Conservation (phyloP, 345 rosid genomes). For the Acer campestre region DNA sequence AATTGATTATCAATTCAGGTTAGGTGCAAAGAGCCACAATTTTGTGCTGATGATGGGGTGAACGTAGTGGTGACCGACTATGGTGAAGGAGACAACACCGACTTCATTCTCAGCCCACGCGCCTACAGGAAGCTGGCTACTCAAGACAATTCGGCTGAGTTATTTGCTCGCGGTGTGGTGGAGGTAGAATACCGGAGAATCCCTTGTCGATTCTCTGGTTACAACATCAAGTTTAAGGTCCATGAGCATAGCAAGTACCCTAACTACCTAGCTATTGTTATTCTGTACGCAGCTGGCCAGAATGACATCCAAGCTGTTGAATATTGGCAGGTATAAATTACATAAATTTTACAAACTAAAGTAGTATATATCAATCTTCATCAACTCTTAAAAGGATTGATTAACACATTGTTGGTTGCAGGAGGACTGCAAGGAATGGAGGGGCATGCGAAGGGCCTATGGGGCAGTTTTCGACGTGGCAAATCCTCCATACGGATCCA, state of each 20-base stretch:
- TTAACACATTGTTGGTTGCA: conserved; percentile 13
- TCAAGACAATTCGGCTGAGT: conserved; percentile 36
- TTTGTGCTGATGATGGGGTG: conserved; percentile 66
- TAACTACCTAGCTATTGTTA: conserved; percentile 60
- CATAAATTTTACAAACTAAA: neutral
- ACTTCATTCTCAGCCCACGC: conserved; percentile 74
- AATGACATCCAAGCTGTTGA: conserved; percentile 63
- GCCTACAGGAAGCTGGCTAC: conserved; percentile 62
- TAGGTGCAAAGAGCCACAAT: conserved; percentile 63
- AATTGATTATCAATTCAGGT: conserved; percentile 41
- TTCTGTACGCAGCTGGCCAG: conserved; percentile 56
- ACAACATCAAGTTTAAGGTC: conserved; percentile 58
- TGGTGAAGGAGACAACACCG: conserved; percentile 76
- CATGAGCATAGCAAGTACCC: conserved; percentile 70
- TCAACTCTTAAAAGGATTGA: neutral
- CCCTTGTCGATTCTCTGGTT: conserved; percentile 55
- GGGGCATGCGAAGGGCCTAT: conserved; percentile 66
- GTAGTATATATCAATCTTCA: neutral
- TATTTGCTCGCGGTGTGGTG: conserved; percentile 75
- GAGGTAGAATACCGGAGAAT: conserved; percentile 68
- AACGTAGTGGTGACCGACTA: conserved; percentile 77
- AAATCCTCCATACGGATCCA: conserved; percentile 57
- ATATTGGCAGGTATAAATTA: conserved; percentile 55
- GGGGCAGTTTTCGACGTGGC: conserved; percentile 72
- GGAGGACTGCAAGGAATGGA: conserved; percentile 71